Base-by-base conservation (phyloP, 345 rosid genomes). In the Erodium maritimum region DNA sequence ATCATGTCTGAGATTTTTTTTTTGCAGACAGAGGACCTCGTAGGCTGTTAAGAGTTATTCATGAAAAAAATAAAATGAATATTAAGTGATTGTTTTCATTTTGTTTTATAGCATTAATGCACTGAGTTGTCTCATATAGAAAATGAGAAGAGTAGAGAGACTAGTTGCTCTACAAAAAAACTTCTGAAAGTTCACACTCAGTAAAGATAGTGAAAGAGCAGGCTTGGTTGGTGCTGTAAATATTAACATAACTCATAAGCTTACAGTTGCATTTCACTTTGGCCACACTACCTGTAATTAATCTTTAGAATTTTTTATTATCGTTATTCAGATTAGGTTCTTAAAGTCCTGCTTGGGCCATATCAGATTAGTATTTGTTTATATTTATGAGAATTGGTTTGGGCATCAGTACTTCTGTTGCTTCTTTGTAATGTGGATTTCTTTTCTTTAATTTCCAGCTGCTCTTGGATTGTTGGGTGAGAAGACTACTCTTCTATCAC, bases 401-500 rank as follows among this genome's bases (percentile, higher is more conserved):
- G 57, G 34, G 42, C 21, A 52, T 61, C 56, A 13, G 63, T 55
- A 6, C 19, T 45, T 29, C 37, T 45, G 50, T 55, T 17, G 13
- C 17, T 14, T 66, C 56, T 50, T 33, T 42, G 57, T 69, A 58
- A 61, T 60, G 56, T 17, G 55, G 45, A 55, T 65, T 45, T 55
- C 17, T 45, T 69, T 72, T 63, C 42, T 72, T 73, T 72, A 67
- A 13, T 64, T 72, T 9, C 63, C 81, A 94, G 99, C 95, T 80
- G 84, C 88, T 75, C 79, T 90, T 60, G 71, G 86, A 18, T 78
- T 79, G 67, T 77, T 94, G 72, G 99, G 99, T 23, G 99, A 94
- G 82, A 94, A 94, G 82, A 94, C 97, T 57, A 94, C 96, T 76
- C 95, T 94, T 65, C 67, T 90, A 62, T 90, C 97, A 33, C 99